Evolutionary conservation across 257 asterid genomes (phyloP).

Genomic region (Anisodus tanguticus): DNA sequence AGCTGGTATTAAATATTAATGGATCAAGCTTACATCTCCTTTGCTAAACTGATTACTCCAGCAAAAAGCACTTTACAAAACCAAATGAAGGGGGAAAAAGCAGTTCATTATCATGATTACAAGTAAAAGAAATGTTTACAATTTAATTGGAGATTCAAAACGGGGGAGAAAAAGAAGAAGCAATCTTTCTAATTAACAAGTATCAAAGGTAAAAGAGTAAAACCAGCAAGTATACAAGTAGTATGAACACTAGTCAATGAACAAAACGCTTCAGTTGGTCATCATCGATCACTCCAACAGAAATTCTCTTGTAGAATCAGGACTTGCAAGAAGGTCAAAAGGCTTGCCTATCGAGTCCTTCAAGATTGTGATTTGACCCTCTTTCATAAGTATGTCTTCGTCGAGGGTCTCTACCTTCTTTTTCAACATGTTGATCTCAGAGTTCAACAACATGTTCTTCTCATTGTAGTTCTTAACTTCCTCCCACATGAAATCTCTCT

Average conservation of each 20-base stretch:
- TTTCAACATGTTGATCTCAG: slow-evolving; percentile 65
- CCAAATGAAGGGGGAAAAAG: not conserved
- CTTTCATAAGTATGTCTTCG: slow-evolving; percentile 86
- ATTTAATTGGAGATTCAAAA: not conserved
- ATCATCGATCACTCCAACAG: slow-evolving; percentile 51
- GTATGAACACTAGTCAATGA: slow-evolving; percentile 28
- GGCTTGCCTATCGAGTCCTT: slow-evolving; percentile 79
- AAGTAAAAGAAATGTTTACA: slow-evolving; percentile 2
- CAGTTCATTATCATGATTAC: not conserved
- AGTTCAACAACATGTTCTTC: slow-evolving; percentile 73
- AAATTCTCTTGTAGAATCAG: slow-evolving; percentile 55
- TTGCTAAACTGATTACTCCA: not conserved
- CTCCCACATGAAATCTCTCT: slow-evolving; percentile 91
- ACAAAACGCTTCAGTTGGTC: slow-evolving; percentile 33
- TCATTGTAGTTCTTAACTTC: slow-evolving; percentile 77
- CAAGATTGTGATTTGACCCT: slow-evolving; percentile 92
- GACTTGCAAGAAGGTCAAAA: slow-evolving; percentile 80
- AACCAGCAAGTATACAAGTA: slow-evolving; percentile 8
- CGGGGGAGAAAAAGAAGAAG: not conserved
- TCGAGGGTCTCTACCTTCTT: slow-evolving; percentile 89
- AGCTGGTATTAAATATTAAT: not conserved
- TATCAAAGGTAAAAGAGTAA: not conserved
- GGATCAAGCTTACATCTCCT: slow-evolving; percentile 20
- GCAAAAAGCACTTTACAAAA: not conserved
- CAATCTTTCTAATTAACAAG: slow-evolving; percentile 7